phyloP scores from a whole-genome alignment of 139 green algal species.

The Tetraselmis chui region DNA sequence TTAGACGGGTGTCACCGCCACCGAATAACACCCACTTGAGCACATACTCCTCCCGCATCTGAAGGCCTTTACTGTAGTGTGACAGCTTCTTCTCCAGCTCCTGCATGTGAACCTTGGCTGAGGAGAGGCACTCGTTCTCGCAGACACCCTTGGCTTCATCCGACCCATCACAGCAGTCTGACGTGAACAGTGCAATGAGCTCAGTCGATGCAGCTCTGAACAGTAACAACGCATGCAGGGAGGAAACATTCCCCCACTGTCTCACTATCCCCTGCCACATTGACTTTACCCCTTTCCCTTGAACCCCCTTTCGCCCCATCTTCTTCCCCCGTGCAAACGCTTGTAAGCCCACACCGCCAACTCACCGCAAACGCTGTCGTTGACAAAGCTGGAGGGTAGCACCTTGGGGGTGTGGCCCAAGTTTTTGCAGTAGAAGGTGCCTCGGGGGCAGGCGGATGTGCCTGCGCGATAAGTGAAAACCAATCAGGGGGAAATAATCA shows the following conservation, averaged over 20 bases:
- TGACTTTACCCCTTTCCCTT: too few species aligned
- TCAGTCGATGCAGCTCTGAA: too few species aligned
- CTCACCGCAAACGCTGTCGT: slow-evolving; percentile 88
- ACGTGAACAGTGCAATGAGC: not conserved
- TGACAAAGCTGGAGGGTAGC: slow-evolving; percentile 77
- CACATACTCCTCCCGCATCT: not conserved
- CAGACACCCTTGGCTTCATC: slow-evolving; percentile 71
- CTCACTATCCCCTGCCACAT: too few species aligned
- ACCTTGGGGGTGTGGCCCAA: slow-evolving; percentile 45
- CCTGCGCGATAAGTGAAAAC: slow-evolving; percentile 38
- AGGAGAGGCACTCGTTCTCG: slow-evolving; percentile 66
- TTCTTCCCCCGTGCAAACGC: too few species aligned
- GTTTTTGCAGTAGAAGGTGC: slow-evolving; percentile 85
- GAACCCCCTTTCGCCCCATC: too few species aligned
- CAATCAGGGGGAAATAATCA: not conserved
- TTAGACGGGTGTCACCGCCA: too few species aligned
- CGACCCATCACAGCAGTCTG: slow-evolving; percentile 89
- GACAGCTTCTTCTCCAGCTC: not conserved
- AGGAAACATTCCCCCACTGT: too few species aligned
- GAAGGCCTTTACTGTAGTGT: not conserved
- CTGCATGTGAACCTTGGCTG: not conserved
- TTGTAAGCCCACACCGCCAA: too few species aligned
- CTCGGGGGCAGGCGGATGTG: slow-evolving; percentile 73
- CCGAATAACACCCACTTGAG: not conserved
- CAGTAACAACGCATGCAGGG: too few species aligned